Evolutionary conservation across 768 basidiomycete genomes (phyloP), one percentile per base, ranked within the genome.

Genomic region (Boletus rubescentipes): DNA sequence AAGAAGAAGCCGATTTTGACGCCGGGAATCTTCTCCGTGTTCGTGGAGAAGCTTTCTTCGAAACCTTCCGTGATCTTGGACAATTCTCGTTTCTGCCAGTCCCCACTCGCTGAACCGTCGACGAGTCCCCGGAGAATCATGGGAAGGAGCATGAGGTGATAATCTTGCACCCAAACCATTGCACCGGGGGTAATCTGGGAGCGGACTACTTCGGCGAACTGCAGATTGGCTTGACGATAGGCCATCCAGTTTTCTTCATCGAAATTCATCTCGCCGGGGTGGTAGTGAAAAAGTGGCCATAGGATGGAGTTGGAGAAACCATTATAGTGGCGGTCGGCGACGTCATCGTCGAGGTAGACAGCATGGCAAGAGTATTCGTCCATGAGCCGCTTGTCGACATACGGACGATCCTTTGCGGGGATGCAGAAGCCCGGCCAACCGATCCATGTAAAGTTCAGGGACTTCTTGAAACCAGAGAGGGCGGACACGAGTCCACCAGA

Each of bases 191-290:
- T 82, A 51, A 93, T 77, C 68, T 93, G 89, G 42, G 79, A 77
- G 57, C 83, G 80, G 53, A 98, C 91, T 20, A 80, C 91, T 70
- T 98, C 89, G 1, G 97, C 96, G 65, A 99, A 99, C 61, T 85
- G 80, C 75, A 95, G 77, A 71, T 98, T 99, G 42, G 96, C 96
- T 71, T 97, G 93, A 35, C 97, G 86, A 73, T 98, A 99, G 14
- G 93, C 97, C 49, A 87, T 84, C 97, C 97, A 99, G 70, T 98
- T 92, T 68, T 91, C 91, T 75, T 97, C 93, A 72, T 98, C 96
- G 67, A 99, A 99, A 73, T 93, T 96, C 94, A 99, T 98, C 76
- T 98, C 97, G 59, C 96, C 96, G 9, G 97, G 97, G 71, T 98
- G 96, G 74, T 98, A 99, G 71, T 99, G 97, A 81, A 99, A 98